phyloP scores from a whole-genome alignment of 352 stramenopile species.

The Pythium scleroteichum region DNA sequence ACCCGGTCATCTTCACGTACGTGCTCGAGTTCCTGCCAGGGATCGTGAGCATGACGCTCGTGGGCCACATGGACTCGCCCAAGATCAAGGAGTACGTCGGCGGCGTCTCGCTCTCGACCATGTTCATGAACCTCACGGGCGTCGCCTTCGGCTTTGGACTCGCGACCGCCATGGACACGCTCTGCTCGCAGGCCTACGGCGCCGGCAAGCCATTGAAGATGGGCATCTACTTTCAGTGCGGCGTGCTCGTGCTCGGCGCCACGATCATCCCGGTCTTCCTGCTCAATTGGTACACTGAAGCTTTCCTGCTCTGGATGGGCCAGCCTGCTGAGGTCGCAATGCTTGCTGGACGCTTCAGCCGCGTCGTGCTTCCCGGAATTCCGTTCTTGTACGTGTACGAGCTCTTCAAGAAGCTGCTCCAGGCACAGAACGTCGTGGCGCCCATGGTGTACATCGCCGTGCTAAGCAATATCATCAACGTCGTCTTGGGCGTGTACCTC shows the following conservation, averaged over 20 bases:
- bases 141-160: constrained; percentile 77
- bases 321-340: constrained; percentile 60
- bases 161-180: constrained; percentile 86
- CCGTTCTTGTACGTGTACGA: constrained; percentile 85
- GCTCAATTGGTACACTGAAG: constrained; percentile 73
- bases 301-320: constrained; percentile 66
- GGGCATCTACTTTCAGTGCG: constrained; percentile 85
- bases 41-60: constrained; percentile 63
- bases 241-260: constrained; percentile 60
- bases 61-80: constrained; percentile 69
- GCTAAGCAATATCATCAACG: constrained; percentile 77
- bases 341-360: constrained; percentile 71
- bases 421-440: constrained; percentile 83
- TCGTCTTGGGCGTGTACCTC: constrained; percentile 68
- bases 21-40: constrained; percentile 70
- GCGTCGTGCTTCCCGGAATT: constrained; percentile 61
- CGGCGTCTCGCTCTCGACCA: constrained; percentile 60
- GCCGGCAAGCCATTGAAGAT: constrained; percentile 70
- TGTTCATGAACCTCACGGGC: constrained; percentile 81
- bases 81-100: constrained; percentile 71
- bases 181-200: constrained; percentile 84
- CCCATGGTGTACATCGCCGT: constrained; percentile 84
- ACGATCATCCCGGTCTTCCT: constrained; percentile 58
- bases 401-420: constrained; percentile 80
- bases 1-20: constrained; percentile 67